Conservation (phyloP, 1,284 basidiomycete species). For the Schizophyllum commune region DNA sequence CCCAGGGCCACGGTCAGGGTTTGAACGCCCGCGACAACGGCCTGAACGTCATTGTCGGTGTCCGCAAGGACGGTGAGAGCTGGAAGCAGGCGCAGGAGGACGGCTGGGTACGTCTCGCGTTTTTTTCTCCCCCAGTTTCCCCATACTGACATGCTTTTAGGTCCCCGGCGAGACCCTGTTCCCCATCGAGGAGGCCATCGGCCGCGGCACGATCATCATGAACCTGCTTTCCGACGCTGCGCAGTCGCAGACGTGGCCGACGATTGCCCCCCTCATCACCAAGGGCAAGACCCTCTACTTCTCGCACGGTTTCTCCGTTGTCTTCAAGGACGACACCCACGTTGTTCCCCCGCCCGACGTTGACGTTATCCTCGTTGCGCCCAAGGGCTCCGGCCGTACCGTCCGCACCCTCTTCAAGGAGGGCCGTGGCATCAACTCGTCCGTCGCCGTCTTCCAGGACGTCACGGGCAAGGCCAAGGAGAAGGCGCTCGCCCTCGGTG, state of each 20-base stretch:
- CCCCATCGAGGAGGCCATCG: constrained; percentile 96
- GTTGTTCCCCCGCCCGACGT: constrained; percentile 90
- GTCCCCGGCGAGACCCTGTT: constrained; percentile 97
- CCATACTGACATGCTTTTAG: constrained; percentile 26
- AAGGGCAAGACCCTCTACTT: constrained; percentile 99
- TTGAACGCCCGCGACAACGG: constrained; percentile 99
- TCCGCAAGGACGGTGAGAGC: constrained; percentile 92
- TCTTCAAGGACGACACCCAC: constrained; percentile 96
- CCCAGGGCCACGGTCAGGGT: constrained; percentile 98
- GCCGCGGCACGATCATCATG: constrained; percentile 98
- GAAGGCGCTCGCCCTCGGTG: constrained; percentile 92
- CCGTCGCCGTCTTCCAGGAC: constrained; percentile 85
- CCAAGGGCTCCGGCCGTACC: constrained; percentile 98
- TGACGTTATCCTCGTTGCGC: constrained; percentile 98
- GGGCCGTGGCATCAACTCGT: constrained; percentile 95
- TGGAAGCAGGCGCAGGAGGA: constrained; percentile 97
- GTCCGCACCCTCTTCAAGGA: constrained; percentile 99
- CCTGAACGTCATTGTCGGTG: constrained; percentile 97
- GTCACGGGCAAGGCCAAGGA: constrained; percentile 97
- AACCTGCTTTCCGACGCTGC: constrained; percentile 98
- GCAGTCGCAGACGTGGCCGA: constrained; percentile 91
- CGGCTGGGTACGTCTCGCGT: constrained; percentile 71
- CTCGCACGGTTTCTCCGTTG: constrained; percentile 98
- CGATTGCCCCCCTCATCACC: constrained; percentile 87
- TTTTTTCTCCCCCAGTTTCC: constrained; percentile 1